These are phyloP conservation scores for Viridothelium virens DNA, from an alignment of 495 filamentous ascomycete species.

Conservation along the genomic window DNA sequence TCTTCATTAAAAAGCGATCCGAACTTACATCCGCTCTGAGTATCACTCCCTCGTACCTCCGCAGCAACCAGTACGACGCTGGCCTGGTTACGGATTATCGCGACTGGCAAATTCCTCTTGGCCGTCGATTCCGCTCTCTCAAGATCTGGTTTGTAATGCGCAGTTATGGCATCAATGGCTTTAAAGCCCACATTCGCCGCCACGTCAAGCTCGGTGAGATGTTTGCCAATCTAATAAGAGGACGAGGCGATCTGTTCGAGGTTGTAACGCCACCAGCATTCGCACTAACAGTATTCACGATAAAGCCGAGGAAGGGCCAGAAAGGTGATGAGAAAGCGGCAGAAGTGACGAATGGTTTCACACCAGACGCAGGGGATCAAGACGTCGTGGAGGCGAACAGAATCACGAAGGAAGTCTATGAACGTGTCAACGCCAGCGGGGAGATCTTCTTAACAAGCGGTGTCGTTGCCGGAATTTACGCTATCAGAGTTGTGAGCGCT, in stretches of 20 bases:
- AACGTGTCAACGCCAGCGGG: constrained; percentile 63
- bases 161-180: constrained; percentile 70
- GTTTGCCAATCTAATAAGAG: constrained; percentile 52
- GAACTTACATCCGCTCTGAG: constrained; percentile 72
- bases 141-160: constrained; percentile 98
- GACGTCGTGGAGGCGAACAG: constrained; percentile 50
- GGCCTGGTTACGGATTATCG: constrained; percentile 93
- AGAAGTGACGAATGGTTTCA: constrained; percentile 24
- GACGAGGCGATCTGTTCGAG: constrained; percentile 64
- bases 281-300: constrained; percentile 67
- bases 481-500: constrained; percentile 72
- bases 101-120: constrained; percentile 97
- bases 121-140: constrained; percentile 79
- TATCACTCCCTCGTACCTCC: constrained; percentile 75
- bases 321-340: constrained; percentile 13
- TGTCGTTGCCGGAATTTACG: constrained; percentile 65
- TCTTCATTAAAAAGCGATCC: constrained; percentile 66
- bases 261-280: constrained; percentile 71
- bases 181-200: constrained; percentile 64
- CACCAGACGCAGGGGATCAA: constrained; percentile 31
- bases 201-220: constrained; percentile 59
- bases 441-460: constrained; percentile 80
- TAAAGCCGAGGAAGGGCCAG: constrained; percentile 34
- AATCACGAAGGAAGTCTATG: constrained; percentile 70
- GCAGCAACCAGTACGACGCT: constrained; percentile 68